A percentile compares a stretch with the other conserved stretches of the same genome.
Evolutionary conservation across 805 yeast genomes (phyloP).

Genomic region (Starmerella powellii): DNA sequence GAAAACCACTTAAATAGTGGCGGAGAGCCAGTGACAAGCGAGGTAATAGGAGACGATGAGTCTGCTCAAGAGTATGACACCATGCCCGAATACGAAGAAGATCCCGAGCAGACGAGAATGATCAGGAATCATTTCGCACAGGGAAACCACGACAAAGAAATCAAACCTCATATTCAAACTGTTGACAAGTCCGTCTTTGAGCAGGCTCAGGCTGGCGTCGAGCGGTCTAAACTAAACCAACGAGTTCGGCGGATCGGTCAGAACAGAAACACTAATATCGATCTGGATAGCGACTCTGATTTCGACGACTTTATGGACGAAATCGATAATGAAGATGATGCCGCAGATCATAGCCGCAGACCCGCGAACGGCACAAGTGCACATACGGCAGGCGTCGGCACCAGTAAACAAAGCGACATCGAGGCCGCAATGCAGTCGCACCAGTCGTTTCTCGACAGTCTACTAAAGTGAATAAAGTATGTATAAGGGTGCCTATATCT

Average conservation of each 20-base stretch:
- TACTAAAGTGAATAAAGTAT: conserved; percentile 2
- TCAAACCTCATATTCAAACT: background rate
- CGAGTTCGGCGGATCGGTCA: conserved; percentile 12
- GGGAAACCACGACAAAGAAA: background rate
- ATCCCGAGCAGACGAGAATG: conserved; percentile 2
- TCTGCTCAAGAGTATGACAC: no score
- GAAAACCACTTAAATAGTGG: no score
- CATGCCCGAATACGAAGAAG: conserved; percentile 5
- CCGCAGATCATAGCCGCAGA: no score
- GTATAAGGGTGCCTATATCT: conserved; percentile 5
- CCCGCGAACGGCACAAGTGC: background rate
- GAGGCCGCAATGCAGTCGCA: background rate
- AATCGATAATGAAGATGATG: background rate
- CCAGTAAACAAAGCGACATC: no score
- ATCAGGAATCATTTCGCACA: conserved; percentile 1
- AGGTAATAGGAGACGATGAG: no score
- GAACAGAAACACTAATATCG: conserved; percentile 9
- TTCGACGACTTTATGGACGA: conserved; percentile 23
- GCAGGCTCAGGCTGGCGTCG: conserved; percentile 15
- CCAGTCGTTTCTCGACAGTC: conserved; percentile 9
- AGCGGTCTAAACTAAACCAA: conserved; percentile 14
- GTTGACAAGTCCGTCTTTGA: conserved; percentile 10
- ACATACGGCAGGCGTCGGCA: background rate
- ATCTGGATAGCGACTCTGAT: conserved; percentile 20
- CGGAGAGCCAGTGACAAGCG: no score